Conservation (phyloP, 2,329 filamentous ascomycete genomes). For the Neopestalotiopsis clavispora region DNA sequence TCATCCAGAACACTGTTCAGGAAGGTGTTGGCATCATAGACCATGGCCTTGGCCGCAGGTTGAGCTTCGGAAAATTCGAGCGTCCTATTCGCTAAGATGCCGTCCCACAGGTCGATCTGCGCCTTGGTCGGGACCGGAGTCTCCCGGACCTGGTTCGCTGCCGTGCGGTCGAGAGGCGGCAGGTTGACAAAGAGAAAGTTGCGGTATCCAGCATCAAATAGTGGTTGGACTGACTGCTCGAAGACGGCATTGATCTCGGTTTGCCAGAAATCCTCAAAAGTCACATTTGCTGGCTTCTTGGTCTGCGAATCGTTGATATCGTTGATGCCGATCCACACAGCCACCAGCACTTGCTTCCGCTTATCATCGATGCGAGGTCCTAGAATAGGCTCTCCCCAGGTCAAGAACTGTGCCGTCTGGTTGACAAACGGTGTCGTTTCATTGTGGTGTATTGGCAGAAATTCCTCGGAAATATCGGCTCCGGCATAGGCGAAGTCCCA, state of each 20-base stretch:
- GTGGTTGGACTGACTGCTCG: constrained; percentile 39
- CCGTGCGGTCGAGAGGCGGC: constrained; percentile 53
- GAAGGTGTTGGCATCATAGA: constrained; percentile 37
- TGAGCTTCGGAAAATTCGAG: constrained; percentile 35
- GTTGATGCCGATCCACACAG: constrained; percentile 62
- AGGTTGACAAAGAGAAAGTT: constrained; percentile 58
- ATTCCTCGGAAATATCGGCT: constrained; percentile 48
- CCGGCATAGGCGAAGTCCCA: constrained; percentile 63
- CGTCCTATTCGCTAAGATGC: constrained; percentile 39
- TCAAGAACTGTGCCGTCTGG: constrained; percentile 51
- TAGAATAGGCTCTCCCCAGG: constrained; percentile 46
- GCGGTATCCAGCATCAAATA: constrained; percentile 55
- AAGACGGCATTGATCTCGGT: constrained; percentile 46
- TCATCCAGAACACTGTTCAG: constrained; percentile 35
- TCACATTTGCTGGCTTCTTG: constrained; percentile 42
- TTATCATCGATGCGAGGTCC: constrained; percentile 21
- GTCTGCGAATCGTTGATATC: constrained; percentile 56
- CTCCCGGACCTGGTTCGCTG: constrained; percentile 37
- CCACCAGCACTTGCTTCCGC: constrained; percentile 41
- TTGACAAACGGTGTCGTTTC: constrained; percentile 52
- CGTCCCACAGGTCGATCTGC: constrained; percentile 51
- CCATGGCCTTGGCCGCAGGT: constrained; percentile 26
- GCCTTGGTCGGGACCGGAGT: constrained; percentile 48
- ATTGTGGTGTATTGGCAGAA: constrained; percentile 54
- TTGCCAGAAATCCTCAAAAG: constrained; percentile 51